phyloP scores from a whole-genome alignment of 805 yeast species.

The Candida jianshihensis region DNA sequence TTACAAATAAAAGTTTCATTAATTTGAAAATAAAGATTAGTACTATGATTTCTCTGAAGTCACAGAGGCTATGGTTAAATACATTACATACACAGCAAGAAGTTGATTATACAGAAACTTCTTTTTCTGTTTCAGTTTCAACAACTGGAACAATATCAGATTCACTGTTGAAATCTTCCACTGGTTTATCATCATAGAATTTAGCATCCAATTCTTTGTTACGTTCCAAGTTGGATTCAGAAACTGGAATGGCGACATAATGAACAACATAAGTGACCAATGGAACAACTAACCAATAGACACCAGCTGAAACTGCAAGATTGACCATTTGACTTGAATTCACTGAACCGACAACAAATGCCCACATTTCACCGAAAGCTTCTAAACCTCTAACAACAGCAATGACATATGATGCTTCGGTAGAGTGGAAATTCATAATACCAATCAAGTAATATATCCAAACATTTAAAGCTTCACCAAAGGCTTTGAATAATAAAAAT shows the following conservation, averaged over 20 bases:
- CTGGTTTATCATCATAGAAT: neutral
- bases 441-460: conserved; percentile 24
- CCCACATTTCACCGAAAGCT: conserved; percentile 17
- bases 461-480: conserved; percentile 17
- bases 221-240: conserved; percentile 1
- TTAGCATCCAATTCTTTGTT: neutral
- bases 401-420: conserved; percentile 15
- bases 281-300: conserved; percentile 13
- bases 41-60: too few relatives aligned
- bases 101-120: too few relatives aligned
- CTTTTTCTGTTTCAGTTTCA: too few relatives aligned
- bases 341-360: conserved; percentile 18
- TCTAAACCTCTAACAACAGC: conserved; percentile 20
- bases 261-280: conserved; percentile 5
- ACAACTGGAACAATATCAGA: too few relatives aligned
- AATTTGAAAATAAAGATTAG: too few relatives aligned
- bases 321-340: conserved; percentile 18
- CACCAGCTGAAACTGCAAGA: conserved; percentile 20
- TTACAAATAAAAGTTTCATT: too few relatives aligned
- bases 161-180: neutral
- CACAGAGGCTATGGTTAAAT: too few relatives aligned
- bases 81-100: too few relatives aligned
- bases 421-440: conserved; percentile 12
- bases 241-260: conserved; percentile 1
- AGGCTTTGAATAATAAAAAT: conserved; percentile 17